Percentiles rank a stretch among this genome's conserved stretches.
These are phyloP conservation scores for Boletellus deceptivus DNA, from an alignment of 1,284 basidiomycete genomes.

Conservation along the genomic window DNA sequence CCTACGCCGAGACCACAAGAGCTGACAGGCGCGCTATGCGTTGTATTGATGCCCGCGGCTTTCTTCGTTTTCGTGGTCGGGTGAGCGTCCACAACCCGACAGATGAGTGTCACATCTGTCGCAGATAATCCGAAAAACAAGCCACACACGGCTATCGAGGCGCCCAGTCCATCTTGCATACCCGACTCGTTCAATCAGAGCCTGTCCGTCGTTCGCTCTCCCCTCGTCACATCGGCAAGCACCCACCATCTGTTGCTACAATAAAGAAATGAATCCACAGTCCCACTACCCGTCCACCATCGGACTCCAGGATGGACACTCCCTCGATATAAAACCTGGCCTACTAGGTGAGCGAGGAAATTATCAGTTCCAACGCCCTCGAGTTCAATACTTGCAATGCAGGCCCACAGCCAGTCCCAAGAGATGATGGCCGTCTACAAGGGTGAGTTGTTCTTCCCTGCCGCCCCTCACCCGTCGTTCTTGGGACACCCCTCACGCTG, in stretches of 20 bases:
- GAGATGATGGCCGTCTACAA: slow-evolving; percentile 12
- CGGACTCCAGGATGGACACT: background rate
- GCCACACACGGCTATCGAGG: background rate
- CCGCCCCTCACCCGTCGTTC: background rate
- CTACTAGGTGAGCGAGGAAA: background rate
- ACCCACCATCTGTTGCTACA: background rate
- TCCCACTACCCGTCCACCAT: slow-evolving; percentile 1
- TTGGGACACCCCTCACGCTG: background rate
- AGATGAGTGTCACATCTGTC: background rate
- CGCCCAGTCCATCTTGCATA: background rate
- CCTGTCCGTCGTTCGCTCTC: background rate
- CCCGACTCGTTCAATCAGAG: background rate
- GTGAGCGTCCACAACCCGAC: background rate
- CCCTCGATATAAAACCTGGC: slow-evolving; percentile 11
- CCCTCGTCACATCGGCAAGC: background rate
- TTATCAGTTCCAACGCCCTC: background rate
- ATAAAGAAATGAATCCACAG: background rate
- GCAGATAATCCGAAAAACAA: background rate
- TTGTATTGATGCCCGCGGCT: background rate
- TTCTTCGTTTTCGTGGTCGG: background rate
- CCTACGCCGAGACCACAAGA: no score
- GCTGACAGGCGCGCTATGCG: no score
- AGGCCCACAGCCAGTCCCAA: slow-evolving; percentile 2
- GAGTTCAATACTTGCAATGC: slow-evolving; percentile 6
- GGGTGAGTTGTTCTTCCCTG: background rate